These are phyloP conservation scores for Botryotinia convoluta DNA, from an alignment of 2,329 filamentous ascomycete species.

Conservation along the genomic window DNA sequence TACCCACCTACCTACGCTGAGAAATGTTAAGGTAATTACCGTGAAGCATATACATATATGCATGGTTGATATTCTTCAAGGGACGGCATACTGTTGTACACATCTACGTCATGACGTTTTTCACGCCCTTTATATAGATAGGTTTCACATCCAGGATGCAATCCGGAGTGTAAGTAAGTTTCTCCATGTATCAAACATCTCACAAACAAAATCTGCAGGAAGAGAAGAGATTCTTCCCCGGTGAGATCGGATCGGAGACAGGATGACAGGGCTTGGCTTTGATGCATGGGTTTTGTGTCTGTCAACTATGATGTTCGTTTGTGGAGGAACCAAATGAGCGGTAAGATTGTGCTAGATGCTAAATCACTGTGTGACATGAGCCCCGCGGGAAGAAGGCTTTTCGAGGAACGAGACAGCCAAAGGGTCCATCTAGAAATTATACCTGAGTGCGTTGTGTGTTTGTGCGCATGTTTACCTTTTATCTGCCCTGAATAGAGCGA, in stretches of 20 bases:
- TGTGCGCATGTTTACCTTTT: constrained; percentile 1
- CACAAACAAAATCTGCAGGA: neutral
- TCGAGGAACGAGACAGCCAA: neutral
- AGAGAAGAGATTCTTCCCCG: neutral
- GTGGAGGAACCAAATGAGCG: neutral
- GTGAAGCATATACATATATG: neutral
- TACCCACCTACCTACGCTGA: neutral
- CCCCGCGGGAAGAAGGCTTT: neutral
- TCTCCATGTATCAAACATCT: neutral
- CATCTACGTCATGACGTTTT: constrained; percentile 2
- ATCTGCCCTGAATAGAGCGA: neutral
- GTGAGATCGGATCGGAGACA: neutral
- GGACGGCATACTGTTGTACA: neutral
- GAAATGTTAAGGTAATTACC: neutral
- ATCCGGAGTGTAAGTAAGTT: neutral
- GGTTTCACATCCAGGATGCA: neutral
- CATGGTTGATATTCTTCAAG: neutral
- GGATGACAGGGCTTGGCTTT: constrained; percentile 1
- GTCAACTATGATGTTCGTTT: neutral
- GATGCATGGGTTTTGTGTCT: neutral
- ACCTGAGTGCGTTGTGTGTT: neutral
- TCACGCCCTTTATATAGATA: neutral
- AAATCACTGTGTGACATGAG: neutral
- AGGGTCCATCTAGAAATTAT: neutral
- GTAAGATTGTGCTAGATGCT: neutral